Conservation (phyloP, 140 eudicot genomes). For the Cichorium intybus region DNA sequence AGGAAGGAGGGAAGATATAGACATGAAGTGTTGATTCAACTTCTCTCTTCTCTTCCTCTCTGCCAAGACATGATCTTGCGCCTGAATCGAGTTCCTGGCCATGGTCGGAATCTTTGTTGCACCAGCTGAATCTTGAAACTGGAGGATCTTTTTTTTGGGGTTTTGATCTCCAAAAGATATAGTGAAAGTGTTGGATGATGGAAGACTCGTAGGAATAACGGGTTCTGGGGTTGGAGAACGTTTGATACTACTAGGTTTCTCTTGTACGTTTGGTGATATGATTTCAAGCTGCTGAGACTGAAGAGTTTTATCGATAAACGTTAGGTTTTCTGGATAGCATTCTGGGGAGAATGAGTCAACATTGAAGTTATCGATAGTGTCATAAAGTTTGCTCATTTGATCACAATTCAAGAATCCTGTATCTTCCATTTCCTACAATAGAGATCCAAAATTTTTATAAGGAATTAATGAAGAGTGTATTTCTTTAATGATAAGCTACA, state of each 20-base stretch:
- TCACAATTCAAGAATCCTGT: slow-evolving; percentile 8
- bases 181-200: slow-evolving; percentile 25
- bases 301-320: slow-evolving; percentile 13
- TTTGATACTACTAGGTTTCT: neutral
- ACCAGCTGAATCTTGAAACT: neutral
- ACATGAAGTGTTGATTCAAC: slow-evolving; percentile 41
- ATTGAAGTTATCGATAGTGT: slow-evolving; percentile 9
- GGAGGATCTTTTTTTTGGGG: neutral
- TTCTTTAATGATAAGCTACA: neutral
- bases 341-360: slow-evolving; percentile 19
- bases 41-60: slow-evolving; percentile 58
- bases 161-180: slow-evolving; percentile 29
- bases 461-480: neutral
- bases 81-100: slow-evolving; percentile 30
- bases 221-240: slow-evolving; percentile 8
- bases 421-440: slow-evolving; percentile 29
- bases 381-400: slow-evolving; percentile 14
- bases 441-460: neutral
- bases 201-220: neutral
- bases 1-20: slow-evolving; percentile 47
- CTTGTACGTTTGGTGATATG: neutral
- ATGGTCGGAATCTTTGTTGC: neutral
- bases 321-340: slow-evolving; percentile 14
- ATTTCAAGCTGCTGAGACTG: neutral
- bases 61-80: slow-evolving; percentile 55